Evolutionary conservation across 2,329 filamentous ascomycete genomes (phyloP).

Genomic region (Ophiostoma himal-ulmi): DNA sequence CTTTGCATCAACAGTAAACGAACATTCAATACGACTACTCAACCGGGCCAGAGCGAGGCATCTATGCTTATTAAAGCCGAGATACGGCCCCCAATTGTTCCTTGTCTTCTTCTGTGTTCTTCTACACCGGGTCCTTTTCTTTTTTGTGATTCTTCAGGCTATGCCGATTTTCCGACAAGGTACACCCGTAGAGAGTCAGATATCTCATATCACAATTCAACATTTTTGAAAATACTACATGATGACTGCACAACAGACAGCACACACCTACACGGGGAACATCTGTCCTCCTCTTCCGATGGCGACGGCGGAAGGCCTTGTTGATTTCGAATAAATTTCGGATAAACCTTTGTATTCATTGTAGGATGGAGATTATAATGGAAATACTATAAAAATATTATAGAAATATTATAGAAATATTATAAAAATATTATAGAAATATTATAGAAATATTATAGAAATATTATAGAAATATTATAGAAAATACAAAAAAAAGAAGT

Average conservation of each 20-base stretch:
- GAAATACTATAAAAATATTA: no score
- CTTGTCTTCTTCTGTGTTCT: not conserved
- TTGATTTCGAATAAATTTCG: no score
- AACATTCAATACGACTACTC: no score
- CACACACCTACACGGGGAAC: slow-evolving; percentile 1
- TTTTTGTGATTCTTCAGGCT: no score
- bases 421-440: no score
- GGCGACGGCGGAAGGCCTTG: not conserved
- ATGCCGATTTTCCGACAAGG: no score
- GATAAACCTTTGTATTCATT: not conserved
- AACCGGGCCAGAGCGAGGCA: not conserved
- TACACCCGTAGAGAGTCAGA: not conserved
- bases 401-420: not conserved
- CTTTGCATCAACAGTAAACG: no score
- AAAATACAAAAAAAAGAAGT: not conserved
- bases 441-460: not conserved
- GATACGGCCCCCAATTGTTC: not conserved
- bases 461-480: not conserved
- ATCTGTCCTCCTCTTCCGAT: not conserved
- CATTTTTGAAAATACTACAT: not conserved
- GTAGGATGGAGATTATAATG: no score
- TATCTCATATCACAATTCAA: not conserved
- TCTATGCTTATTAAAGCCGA: not conserved
- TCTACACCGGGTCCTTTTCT: not conserved
- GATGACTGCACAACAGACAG: not conserved